phyloP scores from a whole-genome alignment of 345 rosid species.

The Rhodamnia rubescens region DNA sequence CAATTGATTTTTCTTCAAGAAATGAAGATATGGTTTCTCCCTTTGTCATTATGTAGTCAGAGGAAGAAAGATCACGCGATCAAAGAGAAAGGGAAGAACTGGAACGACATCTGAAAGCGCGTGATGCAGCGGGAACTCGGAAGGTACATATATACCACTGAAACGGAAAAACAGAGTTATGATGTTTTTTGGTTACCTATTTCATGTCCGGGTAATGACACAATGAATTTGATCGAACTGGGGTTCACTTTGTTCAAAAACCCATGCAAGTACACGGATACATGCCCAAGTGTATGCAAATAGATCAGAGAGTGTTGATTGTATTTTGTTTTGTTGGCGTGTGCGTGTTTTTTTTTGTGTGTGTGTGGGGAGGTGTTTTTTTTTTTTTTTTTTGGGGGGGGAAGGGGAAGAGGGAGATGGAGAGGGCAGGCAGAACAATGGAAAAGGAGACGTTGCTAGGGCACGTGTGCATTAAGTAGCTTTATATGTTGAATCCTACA shows the following conservation, averaged over 20 bases:
- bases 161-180: neutral
- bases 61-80: conserved; percentile 86
- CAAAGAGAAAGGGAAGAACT: conserved; percentile 86
- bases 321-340: neutral
- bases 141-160: conserved; percentile 34
- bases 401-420: neutral
- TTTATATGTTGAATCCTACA: neutral
- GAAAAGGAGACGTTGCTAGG: neutral
- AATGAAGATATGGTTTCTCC: neutral
- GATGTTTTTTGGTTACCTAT: neutral
- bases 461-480: neutral
- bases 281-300: neutral
- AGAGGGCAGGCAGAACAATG: neutral
- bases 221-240: neutral
- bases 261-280: neutral
- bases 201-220: neutral
- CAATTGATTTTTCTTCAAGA: neutral
- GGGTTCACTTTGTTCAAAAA: neutral
- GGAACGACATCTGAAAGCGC: conserved; percentile 69
- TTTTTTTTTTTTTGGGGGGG: neutral
- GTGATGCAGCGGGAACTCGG: conserved; percentile 75
- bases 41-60: conserved; percentile 37
- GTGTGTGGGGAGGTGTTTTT: too few species aligned
- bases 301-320: neutral
- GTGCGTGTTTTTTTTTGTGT: neutral